Evolutionary conservation across 345 rosid species (phyloP), one percentile per base, ranked within the genome.

Genomic region (Arabidopsis thaliana): DNA sequence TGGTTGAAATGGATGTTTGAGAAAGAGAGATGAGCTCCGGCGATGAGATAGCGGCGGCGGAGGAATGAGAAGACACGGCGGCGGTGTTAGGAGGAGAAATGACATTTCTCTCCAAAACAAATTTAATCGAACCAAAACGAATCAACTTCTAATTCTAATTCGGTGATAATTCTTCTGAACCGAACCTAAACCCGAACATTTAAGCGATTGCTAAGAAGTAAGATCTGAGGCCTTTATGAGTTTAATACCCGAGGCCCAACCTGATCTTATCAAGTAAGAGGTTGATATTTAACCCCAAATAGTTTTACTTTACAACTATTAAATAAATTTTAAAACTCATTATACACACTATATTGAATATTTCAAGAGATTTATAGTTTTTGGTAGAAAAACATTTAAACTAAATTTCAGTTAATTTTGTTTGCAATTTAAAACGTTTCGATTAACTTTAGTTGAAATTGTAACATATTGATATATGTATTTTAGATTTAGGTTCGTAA

Each of bases 71-170:
- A 71, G 55, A 75, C 65, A 69, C 49, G 79, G 73, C 44, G 79
- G 71, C 73, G 78, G 36, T 40, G 68, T 53, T 41, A 40, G 84
- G 53, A 60, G 81, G 68, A 67, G 72, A 48, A 58, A 24, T 16
- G 60, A 30, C 64, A 73, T 72, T 42, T 79, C 51, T 66, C 51
- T 74, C 55, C 59, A 30, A 4, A 4, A 0, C 44, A 13, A 38
- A 28, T 5, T 22, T 22, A 24, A 12, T 52, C 59, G 11, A 56
- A 65, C 30, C 71, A 45, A 37, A 50, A 6, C 32, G 14, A 58
- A 66, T 66, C 2, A 36, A 8, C 8, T 14, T 60, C 59, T 5
- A 1, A 8, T 56, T 25, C 1, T 28, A 6, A 5, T 28, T 66
- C 16, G 59, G 25, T 58, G 58, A 46, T 10, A 58, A 20, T 57